Base-by-base conservation (phyloP, 768 basidiomycete genomes). In the Boletus barrowsii region DNA sequence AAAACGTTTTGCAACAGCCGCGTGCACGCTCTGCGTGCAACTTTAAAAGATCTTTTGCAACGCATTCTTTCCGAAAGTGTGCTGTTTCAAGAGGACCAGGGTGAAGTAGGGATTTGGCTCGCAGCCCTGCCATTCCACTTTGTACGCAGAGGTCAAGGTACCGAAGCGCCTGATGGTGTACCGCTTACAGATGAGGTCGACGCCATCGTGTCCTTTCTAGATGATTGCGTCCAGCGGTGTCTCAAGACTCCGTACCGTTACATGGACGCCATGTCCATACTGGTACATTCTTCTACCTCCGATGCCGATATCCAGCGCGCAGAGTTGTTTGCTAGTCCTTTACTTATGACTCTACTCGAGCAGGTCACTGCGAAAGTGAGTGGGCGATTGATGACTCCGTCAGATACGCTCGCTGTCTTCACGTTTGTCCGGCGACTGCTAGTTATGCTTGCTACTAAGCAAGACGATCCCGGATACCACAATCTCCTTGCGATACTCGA, bases 231-330 rank as follows among this genome's bases (percentile, higher is more conserved):
- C 3, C 86, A 88, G 53, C 79, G 90, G 17, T 93, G 87, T 60
- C 65, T 87, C 58, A 92, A 88, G 69, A 88, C 87, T 3, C 90
- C 93, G 0, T 90, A 93, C 67, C 80, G 83, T 29, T 98, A 96
- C 65, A 77, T 96, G 49, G 94, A 97, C 62, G 85, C 85, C 22
- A 70, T 86, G 57, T 67, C 78, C 7, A 62, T 69, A 0, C 64
- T 83, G 20, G 51, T 52, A 4, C 60, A 55, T 48, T 63, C 49
- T 7, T 62, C 37, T 36, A 40, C 44, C 5, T 49, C 55, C 39
- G 37, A 35, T n/a, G 37, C 22, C 26, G 39, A 51, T 39, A 24
- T 52, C 15, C 56, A 59, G 40, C 61, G 50, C 50, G 57, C n/a
- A 61, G 75, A 76, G 18, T 54, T 58, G 11, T 71, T 75, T 35